These are phyloP conservation scores for Didymella segeticola DNA, from an alignment of 2,329 filamentous ascomycete species.

Conservation along the genomic window DNA sequence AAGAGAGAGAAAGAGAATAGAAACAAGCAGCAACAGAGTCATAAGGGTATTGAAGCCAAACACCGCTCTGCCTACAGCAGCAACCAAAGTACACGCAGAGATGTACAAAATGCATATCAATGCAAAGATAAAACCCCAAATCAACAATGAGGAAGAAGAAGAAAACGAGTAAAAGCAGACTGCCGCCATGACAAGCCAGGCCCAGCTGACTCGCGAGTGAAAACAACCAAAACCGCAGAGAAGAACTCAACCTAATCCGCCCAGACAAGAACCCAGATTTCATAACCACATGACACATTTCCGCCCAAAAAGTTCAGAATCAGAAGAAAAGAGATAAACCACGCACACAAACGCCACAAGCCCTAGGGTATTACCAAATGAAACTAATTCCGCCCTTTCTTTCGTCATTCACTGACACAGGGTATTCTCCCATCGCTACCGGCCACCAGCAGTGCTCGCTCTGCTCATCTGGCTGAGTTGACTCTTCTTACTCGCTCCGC, in stretches of 20 bases:
- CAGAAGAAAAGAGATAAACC: too few relatives aligned
- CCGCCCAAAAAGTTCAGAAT: not conserved
- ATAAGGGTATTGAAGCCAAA: too few relatives aligned
- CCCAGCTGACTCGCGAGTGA: conserved; percentile 5
- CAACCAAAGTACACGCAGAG: not conserved
- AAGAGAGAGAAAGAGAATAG: not conserved
- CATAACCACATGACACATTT: conserved; percentile 9
- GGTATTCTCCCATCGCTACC: conserved; percentile 1
- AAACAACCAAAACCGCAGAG: not conserved
- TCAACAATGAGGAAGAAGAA: not conserved
- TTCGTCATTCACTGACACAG: not conserved
- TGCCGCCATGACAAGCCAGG: conserved; percentile 4
- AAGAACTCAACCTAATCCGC: too few relatives aligned
- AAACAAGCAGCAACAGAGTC: too few relatives aligned
- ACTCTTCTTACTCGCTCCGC: conserved; percentile 12
- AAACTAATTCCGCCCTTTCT: conserved; percentile 1
- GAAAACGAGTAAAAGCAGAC: not conserved
- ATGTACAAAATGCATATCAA: not conserved
- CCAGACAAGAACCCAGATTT: not conserved
- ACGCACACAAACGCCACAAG: conserved; percentile 4
- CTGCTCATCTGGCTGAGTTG: conserved; percentile 5
- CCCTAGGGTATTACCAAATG: conserved; percentile 13
- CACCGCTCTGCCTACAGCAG: too few relatives aligned
- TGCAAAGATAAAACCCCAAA: not conserved
- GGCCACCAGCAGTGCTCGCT: not conserved